These are phyloP conservation scores for Pugionium dolabratum DNA, from an alignment of 345 rosid species.

Conservation along the genomic window DNA sequence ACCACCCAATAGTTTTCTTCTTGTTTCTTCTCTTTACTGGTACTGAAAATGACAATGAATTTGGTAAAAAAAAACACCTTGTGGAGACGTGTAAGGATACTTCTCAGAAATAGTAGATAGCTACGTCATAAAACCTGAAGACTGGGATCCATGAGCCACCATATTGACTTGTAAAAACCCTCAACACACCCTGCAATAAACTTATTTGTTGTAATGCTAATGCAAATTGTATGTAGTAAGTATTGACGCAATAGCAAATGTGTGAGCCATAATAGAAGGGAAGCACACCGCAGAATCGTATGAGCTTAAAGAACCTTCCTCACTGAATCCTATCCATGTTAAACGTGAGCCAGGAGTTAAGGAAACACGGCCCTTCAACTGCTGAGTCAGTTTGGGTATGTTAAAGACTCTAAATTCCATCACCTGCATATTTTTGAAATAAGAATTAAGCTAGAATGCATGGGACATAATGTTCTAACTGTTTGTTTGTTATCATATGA, in stretches of 20 bases:
- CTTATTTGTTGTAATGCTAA: constrained; percentile 18
- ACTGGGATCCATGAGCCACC: constrained; percentile 97
- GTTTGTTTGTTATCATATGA: constrained; percentile 12
- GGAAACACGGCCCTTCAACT: constrained; percentile 68
- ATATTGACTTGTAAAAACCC: constrained; percentile 65
- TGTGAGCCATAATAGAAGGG: constrained; percentile 8
- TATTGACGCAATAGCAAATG: constrained; percentile 19
- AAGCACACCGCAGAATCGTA: constrained; percentile 78
- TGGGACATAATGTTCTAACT: constrained; percentile 3
- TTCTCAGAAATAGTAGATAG: constrained; percentile 23
- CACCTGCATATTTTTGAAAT: constrained; percentile 52
- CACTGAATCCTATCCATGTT: constrained; percentile 88
- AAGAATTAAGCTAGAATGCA: constrained; percentile 8
- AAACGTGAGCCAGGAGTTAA: constrained; percentile 77
- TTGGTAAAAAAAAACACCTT: constrained; percentile 2
- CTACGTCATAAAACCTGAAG: constrained; percentile 61
- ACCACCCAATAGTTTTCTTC: constrained; percentile 87
- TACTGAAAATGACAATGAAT: constrained; percentile 47
- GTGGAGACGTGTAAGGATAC: constrained; percentile 7
- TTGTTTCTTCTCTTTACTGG: constrained; percentile 61
- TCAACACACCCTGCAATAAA: constrained; percentile 66
- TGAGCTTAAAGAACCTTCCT: constrained; percentile 81
- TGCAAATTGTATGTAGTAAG: constrained; percentile 3
- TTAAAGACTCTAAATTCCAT: constrained; percentile 71
- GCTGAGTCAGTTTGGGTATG: constrained; percentile 58